Evolutionary conservation across 2,329 filamentous ascomycete species (phyloP).

Genomic region (Plectosphaerella cucumerina): DNA sequence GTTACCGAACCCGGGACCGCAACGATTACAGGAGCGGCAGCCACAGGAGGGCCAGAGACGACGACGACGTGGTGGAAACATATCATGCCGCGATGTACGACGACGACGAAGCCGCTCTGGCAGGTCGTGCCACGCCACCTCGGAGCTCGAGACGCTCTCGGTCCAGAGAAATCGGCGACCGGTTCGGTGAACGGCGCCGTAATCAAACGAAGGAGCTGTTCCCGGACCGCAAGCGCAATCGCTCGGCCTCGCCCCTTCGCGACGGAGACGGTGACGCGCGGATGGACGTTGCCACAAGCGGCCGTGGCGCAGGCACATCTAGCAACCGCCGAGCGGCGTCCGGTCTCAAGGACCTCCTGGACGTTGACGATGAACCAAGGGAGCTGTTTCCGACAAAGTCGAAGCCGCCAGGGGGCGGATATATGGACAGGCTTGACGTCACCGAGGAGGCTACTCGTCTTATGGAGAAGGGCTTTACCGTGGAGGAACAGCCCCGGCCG

Average conservation of each 20-base stretch:
- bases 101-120: constrained; percentile 49
- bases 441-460: constrained; percentile 19
- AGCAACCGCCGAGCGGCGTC: constrained; percentile 28
- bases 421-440: constrained; percentile 23
- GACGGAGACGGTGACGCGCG: constrained; percentile 36
- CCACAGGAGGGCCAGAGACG: constrained; percentile 31
- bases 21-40: constrained; percentile 23
- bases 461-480: not conserved
- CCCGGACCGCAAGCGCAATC: constrained; percentile 37
- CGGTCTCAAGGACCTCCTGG: constrained; percentile 27
- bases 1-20: constrained; percentile 57
- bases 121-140: constrained; percentile 17
- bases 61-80: constrained; percentile 44
- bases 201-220: constrained; percentile 63
- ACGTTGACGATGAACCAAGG: constrained; percentile 23
- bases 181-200: constrained; percentile 22
- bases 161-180: constrained; percentile 21
- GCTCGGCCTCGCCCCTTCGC: constrained; percentile 49
- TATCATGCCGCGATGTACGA: constrained; percentile 83
- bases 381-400: constrained; percentile 35
- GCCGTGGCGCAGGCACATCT: constrained; percentile 18
- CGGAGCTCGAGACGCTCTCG: constrained; percentile 25
- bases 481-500: not conserved
- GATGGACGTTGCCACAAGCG: constrained; percentile 22
- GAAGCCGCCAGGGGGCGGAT: constrained; percentile 26